Percentiles rank a stretch among this genome's conserved stretches.
Conservation (phyloP, 371 early-diverging fungal genomes). For the Mortierella sp. region DNA sequence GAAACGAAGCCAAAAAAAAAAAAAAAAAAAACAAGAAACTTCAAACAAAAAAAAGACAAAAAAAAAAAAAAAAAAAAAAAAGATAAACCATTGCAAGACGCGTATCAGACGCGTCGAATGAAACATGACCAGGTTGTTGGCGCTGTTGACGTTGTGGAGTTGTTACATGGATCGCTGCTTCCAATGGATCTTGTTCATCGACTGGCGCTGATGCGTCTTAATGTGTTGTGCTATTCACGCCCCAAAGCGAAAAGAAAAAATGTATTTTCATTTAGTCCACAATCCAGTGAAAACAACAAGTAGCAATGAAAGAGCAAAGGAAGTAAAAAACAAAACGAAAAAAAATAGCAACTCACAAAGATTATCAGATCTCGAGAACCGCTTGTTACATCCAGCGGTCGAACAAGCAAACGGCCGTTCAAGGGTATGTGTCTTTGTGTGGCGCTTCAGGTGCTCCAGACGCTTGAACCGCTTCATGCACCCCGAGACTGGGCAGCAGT, state of each 20-base stretch:
- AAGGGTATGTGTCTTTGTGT: slow-evolving; percentile 92
- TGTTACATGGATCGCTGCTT: slow-evolving; percentile 34
- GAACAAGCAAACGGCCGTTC: slow-evolving; percentile 90
- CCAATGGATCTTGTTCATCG: slow-evolving; percentile 44
- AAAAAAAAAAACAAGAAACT: neutral
- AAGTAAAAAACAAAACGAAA: neutral
- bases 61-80: neutral
- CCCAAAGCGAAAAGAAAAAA: neutral
- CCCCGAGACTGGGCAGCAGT: slow-evolving; percentile 60
- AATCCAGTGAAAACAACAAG: neutral
- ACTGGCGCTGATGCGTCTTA: slow-evolving; percentile 70
- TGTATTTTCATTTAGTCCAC: neutral
- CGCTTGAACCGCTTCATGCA: slow-evolving; percentile 75
- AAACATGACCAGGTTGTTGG: neutral
- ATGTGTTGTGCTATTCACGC: slow-evolving; percentile 67
- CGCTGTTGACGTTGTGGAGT: neutral
- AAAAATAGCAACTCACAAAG: slow-evolving; percentile 48
- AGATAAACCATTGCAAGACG: neutral
- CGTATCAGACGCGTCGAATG: neutral
- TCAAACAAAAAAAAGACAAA: neutral
- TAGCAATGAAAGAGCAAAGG: neutral
- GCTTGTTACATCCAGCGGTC: slow-evolving; percentile 82
- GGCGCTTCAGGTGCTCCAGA: slow-evolving; percentile 87
- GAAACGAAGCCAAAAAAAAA: neutral
- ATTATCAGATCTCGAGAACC: slow-evolving; percentile 91